Evolutionary conservation across 306 rosid species (phyloP), one percentile per base, ranked within the genome.

Genomic region (Sicyos edulis): DNA sequence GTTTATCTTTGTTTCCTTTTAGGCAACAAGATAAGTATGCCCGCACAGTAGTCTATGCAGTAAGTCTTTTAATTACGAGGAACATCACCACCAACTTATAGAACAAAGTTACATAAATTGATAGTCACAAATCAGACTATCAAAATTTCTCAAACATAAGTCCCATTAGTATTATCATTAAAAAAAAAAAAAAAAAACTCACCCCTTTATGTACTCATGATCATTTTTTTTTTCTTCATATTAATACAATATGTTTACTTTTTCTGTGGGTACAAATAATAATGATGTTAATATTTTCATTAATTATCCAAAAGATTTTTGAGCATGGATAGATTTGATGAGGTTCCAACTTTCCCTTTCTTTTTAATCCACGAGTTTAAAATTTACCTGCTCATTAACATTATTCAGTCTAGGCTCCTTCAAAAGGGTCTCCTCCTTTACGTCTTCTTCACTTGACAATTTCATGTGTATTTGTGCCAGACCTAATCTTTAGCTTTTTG

Each of bases 391-490:
- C 32, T 44, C 34, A 10, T 44, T 44, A 5, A 60, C 10, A 40
- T 20, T 10, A 2, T 17, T 47, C 58, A 26, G 52, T 58, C 42
- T 24, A 47, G 44, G 20, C 44, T 59, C 50, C 71, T 50, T 13
- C 44, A 10, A 14, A 7, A 59, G 8, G 8, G 24, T 21, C 7
- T 29, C 37, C 26, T 29, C 37, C 26, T 52, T 52, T 53, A 51
- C 16, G 29, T 24, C 40, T 49, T 70, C 47, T 19, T 67, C 40
- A 3, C 13, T 12, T 2, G 5, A 40, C 44, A 2, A 65, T 67
- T 50, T 24, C 74, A 52, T 32, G 50, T 32, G 59, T 29, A 32
- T 32, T 51, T 70, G 47, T 70, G 74, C 47, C 72, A 49, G 17
- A 70, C 45, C 47, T 45, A 50, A 54, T 45, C 16, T 47, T 16